phyloP scores from a whole-genome alignment of 768 basidiomycete species.

The Stropharia rugosoannulata region DNA sequence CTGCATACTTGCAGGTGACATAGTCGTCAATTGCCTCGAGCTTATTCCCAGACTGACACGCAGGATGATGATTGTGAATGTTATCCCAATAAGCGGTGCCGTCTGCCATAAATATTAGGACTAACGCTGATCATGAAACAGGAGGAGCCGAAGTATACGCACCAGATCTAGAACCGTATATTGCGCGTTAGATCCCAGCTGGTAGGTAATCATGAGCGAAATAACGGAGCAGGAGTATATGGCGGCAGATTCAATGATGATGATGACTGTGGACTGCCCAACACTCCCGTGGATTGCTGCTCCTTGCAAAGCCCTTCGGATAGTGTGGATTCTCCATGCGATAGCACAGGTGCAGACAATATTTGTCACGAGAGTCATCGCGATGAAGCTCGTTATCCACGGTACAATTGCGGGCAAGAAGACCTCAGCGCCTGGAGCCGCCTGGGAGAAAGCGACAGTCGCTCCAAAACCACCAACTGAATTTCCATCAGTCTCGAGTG shows the following conservation, averaged over 20 bases:
- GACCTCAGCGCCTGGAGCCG: constrained; percentile 1
- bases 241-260: no score
- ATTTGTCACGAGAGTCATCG: constrained; percentile 4
- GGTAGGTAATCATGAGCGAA: no score
- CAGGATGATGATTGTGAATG: constrained; percentile 8
- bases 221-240: no score
- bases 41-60: constrained; percentile 9
- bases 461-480: no score
- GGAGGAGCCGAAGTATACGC: neutral
- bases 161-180: constrained; percentile 9
- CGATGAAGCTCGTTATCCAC: constrained; percentile 8
- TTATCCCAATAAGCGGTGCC: constrained; percentile 6
- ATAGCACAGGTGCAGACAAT: constrained; percentile 4
- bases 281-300: no score
- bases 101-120: neutral
- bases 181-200: constrained; percentile 4
- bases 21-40: constrained; percentile 2
- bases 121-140: neutral
- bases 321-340: neutral
- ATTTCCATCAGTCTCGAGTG: no score
- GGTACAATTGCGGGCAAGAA: constrained; percentile 8
- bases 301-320: no score
- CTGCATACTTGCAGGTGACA: neutral
- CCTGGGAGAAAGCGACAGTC: no score
- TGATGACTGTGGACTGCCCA: no score